Evolutionary conservation across 345 rosid genomes (phyloP), one percentile per base, ranked within the genome.

Genomic region (Capsella bursapastoris): DNA sequence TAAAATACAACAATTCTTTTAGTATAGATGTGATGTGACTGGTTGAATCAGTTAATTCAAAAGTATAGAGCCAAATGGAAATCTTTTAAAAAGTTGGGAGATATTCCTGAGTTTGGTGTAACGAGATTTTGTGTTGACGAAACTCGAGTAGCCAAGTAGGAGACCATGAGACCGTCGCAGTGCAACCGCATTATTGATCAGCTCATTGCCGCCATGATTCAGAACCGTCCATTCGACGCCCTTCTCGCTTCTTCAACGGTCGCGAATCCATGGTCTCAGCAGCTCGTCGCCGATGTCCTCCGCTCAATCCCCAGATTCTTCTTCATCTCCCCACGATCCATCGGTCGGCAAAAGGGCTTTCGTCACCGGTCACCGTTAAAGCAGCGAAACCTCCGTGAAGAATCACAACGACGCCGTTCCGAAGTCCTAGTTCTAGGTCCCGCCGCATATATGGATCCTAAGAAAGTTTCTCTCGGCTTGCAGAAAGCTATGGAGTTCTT

Each of bases 331-430:
- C 82, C 88, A 5, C 88, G 89, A 75, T 89, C 96, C 60, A 77
- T 91, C 18, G 94, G 98, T 48, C 82, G 97, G 15, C 96, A 91
- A 66, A 84, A 78, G 14, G 82, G 85, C 16, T 81, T 83, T 34
- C 96, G 96, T 44, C 97, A 85, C 80, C 92, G 98, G 5, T 51
- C 90, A 16, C 97, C 93, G 1, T 78, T 87, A 50, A 89, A 81
- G 4, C 95, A 90, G 66, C 85, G 96, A 49, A 74, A 84, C 60
- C 87, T 85, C 64, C 76, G 63, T 9, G 79, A 73, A 11, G 95
- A 90, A 66, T 49, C 79, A 38, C 15, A 40, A 66, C 79, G 85
- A 55, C 61, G 72, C 16, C 70, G 64, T 64, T 69, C 73, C 37
- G 72, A 83, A 25, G 74, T 66, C 9, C 83, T 86, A 3, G 66